These are phyloP conservation scores for Alternaria hordeiaustralica DNA, from an alignment of 2,329 filamentous ascomycete genomes.

Conservation along the genomic window DNA sequence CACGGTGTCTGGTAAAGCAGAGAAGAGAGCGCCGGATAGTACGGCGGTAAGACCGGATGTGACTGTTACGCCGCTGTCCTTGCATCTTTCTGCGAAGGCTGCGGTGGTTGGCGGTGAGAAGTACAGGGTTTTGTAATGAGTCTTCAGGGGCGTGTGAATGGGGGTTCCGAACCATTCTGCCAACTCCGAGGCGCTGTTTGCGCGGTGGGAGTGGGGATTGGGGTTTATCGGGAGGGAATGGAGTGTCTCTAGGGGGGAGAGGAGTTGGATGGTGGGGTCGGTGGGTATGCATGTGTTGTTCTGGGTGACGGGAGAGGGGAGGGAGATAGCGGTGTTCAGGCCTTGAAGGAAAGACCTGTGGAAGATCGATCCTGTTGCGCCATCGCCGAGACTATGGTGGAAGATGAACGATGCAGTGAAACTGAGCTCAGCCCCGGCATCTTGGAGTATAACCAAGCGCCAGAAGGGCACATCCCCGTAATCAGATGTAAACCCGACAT, in stretches of 20 bases:
- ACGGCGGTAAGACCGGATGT: constrained; percentile 47
- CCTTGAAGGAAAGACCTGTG: constrained; percentile 49
- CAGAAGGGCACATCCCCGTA: constrained; percentile 45
- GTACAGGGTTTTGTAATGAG: constrained; percentile 34
- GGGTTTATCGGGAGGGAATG: constrained; percentile 44
- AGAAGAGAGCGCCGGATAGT: constrained; percentile 46
- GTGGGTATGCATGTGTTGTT: not conserved
- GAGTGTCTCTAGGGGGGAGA: constrained; percentile 50
- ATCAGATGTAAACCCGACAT: constrained; percentile 42
- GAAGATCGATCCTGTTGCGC: constrained; percentile 52
- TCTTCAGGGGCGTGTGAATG: constrained; percentile 27
- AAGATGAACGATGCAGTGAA: constrained; percentile 55
- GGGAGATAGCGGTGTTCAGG: constrained; percentile 25
- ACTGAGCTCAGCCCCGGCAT: constrained; percentile 2
- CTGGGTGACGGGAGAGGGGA: constrained; percentile 14
- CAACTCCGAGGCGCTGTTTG: not conserved
- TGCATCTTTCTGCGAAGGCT: constrained; percentile 41
- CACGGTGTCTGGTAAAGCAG: constrained; percentile 34
- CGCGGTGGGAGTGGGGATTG: constrained; percentile 5
- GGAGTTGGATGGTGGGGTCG: constrained; percentile 25
- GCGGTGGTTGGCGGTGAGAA: constrained; percentile 37
- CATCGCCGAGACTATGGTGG: constrained; percentile 56
- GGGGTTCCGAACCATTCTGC: constrained; percentile 31
- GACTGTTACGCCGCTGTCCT: constrained; percentile 44
- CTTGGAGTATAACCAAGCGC: constrained; percentile 49